These are phyloP conservation scores for Elsinoe australis DNA, from an alignment of 2,329 filamentous ascomycete genomes.

Conservation along the genomic window DNA sequence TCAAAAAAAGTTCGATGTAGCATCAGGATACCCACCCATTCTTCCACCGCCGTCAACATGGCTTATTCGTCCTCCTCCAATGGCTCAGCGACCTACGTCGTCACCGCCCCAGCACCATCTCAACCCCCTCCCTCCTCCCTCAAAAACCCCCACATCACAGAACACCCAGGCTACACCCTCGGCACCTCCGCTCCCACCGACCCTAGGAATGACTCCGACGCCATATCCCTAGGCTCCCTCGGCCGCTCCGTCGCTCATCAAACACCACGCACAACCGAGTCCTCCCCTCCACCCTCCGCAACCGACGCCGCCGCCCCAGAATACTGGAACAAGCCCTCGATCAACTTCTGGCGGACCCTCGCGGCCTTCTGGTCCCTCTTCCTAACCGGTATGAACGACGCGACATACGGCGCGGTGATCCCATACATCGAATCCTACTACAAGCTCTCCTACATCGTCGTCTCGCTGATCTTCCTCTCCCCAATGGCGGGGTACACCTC, in stretches of 20 bases:
- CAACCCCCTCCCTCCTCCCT: neutral
- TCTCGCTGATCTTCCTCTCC: constrained; percentile 60
- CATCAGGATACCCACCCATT: no score
- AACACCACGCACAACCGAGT: neutral
- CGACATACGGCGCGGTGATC: constrained; percentile 51
- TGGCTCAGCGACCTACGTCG: constrained; percentile 10
- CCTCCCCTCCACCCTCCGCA: neutral
- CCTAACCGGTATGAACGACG: constrained; percentile 63
- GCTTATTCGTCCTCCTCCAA: constrained; percentile 2
- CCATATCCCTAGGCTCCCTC: constrained; percentile 12
- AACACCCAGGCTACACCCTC: constrained; percentile 4
- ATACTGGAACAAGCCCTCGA: constrained; percentile 55
- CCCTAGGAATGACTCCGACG: neutral
- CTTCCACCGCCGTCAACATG: no score
- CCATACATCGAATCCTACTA: constrained; percentile 53
- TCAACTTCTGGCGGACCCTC: constrained; percentile 52
- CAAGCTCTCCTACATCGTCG: constrained; percentile 51
- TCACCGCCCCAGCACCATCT: neutral
- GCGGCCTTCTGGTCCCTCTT: constrained; percentile 55
- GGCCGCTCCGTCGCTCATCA: neutral
- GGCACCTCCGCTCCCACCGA: neutral
- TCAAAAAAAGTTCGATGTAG: neutral
- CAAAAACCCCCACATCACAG: constrained; percentile 3
- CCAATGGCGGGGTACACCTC: constrained; percentile 58
- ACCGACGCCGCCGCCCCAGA: constrained; percentile 35